Conservation (phyloP, 176 grass and related monocot species). For the Triticum monococcum region DNA sequence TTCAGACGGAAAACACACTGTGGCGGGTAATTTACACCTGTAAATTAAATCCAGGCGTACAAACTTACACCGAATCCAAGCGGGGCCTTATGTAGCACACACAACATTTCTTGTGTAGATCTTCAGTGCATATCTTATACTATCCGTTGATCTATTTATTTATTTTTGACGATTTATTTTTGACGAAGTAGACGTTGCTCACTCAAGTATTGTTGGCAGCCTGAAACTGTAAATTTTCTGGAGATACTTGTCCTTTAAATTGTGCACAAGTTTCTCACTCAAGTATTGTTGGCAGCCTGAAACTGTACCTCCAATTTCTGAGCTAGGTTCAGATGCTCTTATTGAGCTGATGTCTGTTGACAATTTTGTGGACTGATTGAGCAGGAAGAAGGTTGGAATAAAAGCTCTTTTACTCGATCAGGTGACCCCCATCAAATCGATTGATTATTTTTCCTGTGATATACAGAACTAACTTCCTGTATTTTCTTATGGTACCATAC, state of each 20-base stretch:
- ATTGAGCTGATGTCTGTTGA: slow-evolving; percentile 58
- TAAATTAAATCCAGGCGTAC: too few relatives aligned
- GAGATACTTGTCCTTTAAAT: neutral
- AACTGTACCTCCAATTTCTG: slow-evolving; percentile 76
- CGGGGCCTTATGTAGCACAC: neutral
- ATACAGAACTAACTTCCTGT: neutral
- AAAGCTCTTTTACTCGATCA: slow-evolving; percentile 87
- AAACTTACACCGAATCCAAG: too few relatives aligned
- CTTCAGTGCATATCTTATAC: slow-evolving; percentile 14
- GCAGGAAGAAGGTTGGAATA: slow-evolving; percentile 72
- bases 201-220: slow-evolving; percentile 44
- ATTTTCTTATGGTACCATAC: neutral
- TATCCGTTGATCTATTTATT: slow-evolving; percentile 19
- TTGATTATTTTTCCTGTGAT: neutral
- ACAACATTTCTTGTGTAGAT: slow-evolving; percentile 2
- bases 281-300: slow-evolving; percentile 60
- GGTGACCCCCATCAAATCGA: slow-evolving; percentile 30
- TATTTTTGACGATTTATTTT: neutral
- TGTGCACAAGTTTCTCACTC: slow-evolving; percentile 1
- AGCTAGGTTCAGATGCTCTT: slow-evolving; percentile 71
- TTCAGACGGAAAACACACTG: too few relatives aligned
- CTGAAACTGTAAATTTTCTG: slow-evolving; percentile 34
- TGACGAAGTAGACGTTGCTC: slow-evolving; percentile 17
- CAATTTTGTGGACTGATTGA: slow-evolving; percentile 47
- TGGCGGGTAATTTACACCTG: too few relatives aligned